Conservation (phyloP, 345 rosid species). For the Syzygium grande region DNA sequence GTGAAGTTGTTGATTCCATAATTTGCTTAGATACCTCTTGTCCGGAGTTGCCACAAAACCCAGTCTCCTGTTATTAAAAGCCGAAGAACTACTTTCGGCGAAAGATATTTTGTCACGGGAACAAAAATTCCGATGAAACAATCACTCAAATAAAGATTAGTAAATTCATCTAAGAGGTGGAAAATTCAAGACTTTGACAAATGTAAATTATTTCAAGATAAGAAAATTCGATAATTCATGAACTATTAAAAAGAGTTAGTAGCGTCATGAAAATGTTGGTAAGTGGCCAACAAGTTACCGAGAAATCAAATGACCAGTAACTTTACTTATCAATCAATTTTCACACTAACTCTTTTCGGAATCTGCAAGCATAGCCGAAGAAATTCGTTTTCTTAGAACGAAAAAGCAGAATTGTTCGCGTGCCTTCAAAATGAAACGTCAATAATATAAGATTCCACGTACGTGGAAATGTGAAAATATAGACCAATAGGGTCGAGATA, state of each 20-base stretch:
- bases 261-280: not conserved
- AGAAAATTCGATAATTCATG: not conserved
- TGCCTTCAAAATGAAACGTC: not conserved
- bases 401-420: not conserved
- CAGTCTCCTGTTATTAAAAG: too few relatives aligned
- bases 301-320: not conserved
- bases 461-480: not conserved
- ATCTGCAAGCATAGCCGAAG: not conserved
- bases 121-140: too few relatives aligned
- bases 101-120: too few relatives aligned
- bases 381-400: not conserved
- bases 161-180: not conserved
- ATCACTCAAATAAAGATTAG: not conserved
- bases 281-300: not conserved
- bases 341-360: not conserved
- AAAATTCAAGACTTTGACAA: not conserved
- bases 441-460: not conserved
- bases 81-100: too few relatives aligned
- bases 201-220: not conserved
- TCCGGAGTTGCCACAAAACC: too few relatives aligned
- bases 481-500: not conserved
- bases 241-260: not conserved
- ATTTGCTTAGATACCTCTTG: too few relatives aligned
- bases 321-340: not conserved
- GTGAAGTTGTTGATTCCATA: too few relatives aligned